These are phyloP conservation scores for Arthrobotrys iridis DNA, from an alignment of 2,329 filamentous ascomycete species.

Conservation along the genomic window DNA sequence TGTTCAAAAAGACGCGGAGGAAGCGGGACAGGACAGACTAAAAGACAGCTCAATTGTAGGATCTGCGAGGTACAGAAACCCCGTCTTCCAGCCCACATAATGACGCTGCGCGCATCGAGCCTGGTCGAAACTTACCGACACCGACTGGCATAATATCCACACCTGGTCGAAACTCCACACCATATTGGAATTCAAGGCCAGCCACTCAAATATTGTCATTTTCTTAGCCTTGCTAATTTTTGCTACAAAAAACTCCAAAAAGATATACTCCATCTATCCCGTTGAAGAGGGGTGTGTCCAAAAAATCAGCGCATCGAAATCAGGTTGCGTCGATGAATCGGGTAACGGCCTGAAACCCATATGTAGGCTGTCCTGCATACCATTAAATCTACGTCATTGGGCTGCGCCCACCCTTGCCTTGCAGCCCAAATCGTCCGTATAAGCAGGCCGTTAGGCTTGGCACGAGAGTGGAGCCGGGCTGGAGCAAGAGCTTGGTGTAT, in stretches of 20 bases:
- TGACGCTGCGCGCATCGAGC: constrained; percentile 4
- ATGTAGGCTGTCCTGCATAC: neutral
- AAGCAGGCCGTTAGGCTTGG: neutral
- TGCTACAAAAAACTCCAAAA: neutral
- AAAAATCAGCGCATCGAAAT: constrained; percentile 17
- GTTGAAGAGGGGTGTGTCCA: constrained; percentile 8
- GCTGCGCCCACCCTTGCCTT: constrained; percentile 15
- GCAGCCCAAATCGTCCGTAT: neutral
- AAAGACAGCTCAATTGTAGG: constrained; percentile 27
- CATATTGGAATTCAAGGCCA: constrained; percentile 27
- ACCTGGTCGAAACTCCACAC: neutral
- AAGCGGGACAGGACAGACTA: constrained; percentile 28
- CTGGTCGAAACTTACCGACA: constrained; percentile 3
- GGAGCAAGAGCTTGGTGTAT: neutral
- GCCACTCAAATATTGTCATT: constrained; percentile 29
- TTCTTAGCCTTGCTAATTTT: neutral
- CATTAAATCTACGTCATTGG: constrained; percentile 30
- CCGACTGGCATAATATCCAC: neutral
- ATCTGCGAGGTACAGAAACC: constrained; percentile 50
- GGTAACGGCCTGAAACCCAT: constrained; percentile 7
- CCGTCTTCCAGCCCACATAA: constrained; percentile 8
- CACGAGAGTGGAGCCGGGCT: neutral
- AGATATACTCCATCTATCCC: neutral
- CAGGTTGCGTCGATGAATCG: constrained; percentile 21
- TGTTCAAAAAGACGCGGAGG: constrained; percentile 22